phyloP scores from a whole-genome alignment of 176 grass and related monocot species.

The Oryza meridionalis region DNA sequence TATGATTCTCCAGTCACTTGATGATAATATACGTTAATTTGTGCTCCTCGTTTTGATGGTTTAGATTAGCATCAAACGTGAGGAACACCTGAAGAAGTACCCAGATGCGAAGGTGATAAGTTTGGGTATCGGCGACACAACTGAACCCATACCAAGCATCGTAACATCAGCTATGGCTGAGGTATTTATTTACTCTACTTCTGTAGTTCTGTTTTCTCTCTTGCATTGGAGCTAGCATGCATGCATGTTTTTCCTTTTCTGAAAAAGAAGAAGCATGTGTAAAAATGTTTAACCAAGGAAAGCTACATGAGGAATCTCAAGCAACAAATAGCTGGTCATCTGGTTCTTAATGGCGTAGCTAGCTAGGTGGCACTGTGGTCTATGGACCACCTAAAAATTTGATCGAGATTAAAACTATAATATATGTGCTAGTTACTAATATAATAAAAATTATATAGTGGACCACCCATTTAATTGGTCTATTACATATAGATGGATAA shows the following conservation, averaged over 20 bases:
- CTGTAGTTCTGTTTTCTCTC: too few species aligned
- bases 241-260: not conserved
- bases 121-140: constrained; percentile 91
- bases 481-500: too few species aligned
- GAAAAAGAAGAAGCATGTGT: too few species aligned
- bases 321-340: not conserved
- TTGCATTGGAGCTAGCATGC: not conserved
- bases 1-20: not conserved
- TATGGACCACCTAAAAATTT: too few species aligned
- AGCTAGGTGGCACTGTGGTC: too few species aligned
- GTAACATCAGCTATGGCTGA: constrained; percentile 83
- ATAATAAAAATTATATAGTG: too few species aligned
- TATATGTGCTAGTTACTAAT: too few species aligned
- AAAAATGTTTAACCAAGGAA: not conserved
- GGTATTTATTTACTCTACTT: constrained; percentile 42
- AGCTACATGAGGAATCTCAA: not conserved
- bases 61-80: constrained; percentile 73
- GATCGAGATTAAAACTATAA: too few species aligned
- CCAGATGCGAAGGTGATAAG: constrained; percentile 90
- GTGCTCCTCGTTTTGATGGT: constrained; percentile 8
- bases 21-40: not conserved
- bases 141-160: constrained; percentile 81
- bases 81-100: constrained; percentile 73
- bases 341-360: not conserved
- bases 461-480: too few species aligned